Percentiles rank a stretch among this genome's conserved stretches.
Evolutionary conservation across 139 green algal species (phyloP).

Genomic region (Pseudopediastrum boryanum): DNA sequence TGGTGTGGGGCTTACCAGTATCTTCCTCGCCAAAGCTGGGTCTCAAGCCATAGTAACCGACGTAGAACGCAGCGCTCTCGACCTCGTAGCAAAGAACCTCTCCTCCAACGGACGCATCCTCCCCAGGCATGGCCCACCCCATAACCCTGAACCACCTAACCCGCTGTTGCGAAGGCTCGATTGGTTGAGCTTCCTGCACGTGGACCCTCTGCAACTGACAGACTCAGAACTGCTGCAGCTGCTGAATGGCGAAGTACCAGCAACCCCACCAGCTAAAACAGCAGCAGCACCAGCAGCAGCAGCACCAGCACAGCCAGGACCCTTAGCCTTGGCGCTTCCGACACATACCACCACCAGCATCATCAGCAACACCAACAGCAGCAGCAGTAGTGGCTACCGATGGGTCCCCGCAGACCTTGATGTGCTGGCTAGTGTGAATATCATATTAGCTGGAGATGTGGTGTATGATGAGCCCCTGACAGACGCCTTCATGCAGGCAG

Average conservation of each 20-base stretch:
- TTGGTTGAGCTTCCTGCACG: slow-evolving; percentile 16
- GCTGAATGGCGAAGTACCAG: not conserved
- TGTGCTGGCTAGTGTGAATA: not conserved
- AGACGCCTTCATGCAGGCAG: slow-evolving; percentile 31
- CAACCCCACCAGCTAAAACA: slow-evolving; percentile 6
- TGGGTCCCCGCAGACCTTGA: slow-evolving; percentile 3
- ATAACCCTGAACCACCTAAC: not conserved
- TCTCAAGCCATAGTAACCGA: slow-evolving; percentile 26
- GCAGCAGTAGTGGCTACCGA: not conserved
- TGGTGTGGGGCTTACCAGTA: slow-evolving; percentile 24
- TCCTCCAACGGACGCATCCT: not conserved
- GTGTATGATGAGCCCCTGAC: slow-evolving; percentile 42
- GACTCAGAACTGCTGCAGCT: slow-evolving; percentile 1
- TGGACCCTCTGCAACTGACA: not conserved
- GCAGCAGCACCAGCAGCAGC: not conserved
- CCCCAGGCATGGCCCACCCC: not conserved
- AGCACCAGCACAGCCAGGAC: too few species aligned
- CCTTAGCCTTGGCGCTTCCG: too few species aligned
- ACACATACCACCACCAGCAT: not conserved
- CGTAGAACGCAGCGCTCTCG: not conserved
- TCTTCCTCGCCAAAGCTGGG: not conserved
- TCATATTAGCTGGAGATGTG: slow-evolving; percentile 34
- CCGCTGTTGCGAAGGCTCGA: slow-evolving; percentile 4
- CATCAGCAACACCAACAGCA: slow-evolving; percentile 9
- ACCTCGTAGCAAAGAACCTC: not conserved